phyloP scores from a whole-genome alignment of 1,284 basidiomycete genomes.

The Melampsora americana region DNA sequence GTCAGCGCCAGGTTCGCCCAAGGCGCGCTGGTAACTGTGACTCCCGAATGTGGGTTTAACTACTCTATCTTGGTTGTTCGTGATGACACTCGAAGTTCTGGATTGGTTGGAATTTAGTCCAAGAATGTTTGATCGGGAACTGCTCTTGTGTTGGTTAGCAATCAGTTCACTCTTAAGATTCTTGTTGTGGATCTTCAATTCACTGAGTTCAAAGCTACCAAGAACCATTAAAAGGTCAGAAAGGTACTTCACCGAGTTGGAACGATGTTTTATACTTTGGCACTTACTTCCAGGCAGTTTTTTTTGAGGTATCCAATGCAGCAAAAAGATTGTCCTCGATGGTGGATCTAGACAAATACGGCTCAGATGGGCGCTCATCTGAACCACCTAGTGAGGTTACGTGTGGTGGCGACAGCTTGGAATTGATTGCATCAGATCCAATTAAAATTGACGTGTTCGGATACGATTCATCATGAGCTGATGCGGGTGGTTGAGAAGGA shows the following conservation, averaged over 20 bases:
- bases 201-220: slow-evolving; percentile 20
- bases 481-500: neutral
- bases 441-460: neutral
- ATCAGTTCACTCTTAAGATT: slow-evolving; percentile 4
- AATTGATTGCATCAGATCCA: neutral
- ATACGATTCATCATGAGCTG: neutral
- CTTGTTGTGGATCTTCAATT: slow-evolving; percentile 18
- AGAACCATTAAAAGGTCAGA: neutral
- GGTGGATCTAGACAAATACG: neutral
- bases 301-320: slow-evolving; percentile 11
- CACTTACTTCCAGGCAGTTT: slow-evolving; percentile 28
- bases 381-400: too few species aligned
- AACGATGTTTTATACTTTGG: neutral
- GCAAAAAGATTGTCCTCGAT: slow-evolving; percentile 15
- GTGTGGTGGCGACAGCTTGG: neutral
- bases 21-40: too few species aligned
- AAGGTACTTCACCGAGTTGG: neutral
- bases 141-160: neutral
- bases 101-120: too few species aligned
- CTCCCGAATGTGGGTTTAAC: too few species aligned
- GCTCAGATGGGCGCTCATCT: neutral
- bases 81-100: too few species aligned
- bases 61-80: too few species aligned
- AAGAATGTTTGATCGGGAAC: neutral
- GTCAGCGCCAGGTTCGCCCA: too few species aligned